A percentile compares a stretch with the other conserved stretches of the same genome.
Evolutionary conservation across 352 stramenopile genomes (phyloP).

Genomic region (Blastocystis sp.): DNA sequence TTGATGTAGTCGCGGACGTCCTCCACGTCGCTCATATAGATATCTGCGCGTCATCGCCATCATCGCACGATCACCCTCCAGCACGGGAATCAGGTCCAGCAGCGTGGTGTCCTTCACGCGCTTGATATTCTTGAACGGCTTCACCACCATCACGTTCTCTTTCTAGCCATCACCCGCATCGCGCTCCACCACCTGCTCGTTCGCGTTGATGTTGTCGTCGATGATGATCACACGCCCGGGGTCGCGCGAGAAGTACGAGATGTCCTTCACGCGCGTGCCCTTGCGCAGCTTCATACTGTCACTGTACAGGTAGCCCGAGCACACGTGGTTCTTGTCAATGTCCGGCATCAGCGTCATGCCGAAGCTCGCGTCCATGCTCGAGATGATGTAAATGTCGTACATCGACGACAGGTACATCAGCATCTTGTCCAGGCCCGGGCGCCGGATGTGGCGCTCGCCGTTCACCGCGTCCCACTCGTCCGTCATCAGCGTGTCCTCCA

Average conservation of each 20-base stretch:
- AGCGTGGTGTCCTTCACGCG: constrained; percentile 7
- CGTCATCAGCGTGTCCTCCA: constrained; percentile 13
- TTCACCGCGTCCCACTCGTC: constrained; percentile 21
- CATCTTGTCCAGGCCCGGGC: constrained; percentile 35
- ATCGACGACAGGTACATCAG: constrained; percentile 42
- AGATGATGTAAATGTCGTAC: constrained; percentile 34
- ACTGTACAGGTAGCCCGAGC: not conserved
- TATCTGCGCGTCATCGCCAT: not conserved
- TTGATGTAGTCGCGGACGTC: constrained; percentile 19
- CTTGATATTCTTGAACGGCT: constrained; percentile 5
- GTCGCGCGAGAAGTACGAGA: constrained; percentile 14
- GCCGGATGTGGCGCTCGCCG: constrained; percentile 3
- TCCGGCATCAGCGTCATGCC: not conserved
- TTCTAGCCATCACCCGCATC: not conserved
- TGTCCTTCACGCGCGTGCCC: not conserved
- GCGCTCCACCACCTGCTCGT: not conserved
- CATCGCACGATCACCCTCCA: not conserved
- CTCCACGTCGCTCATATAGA: constrained; percentile 8
- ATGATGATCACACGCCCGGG: constrained; percentile 5
- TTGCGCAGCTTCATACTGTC: not conserved
- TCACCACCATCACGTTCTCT: constrained; percentile 51
- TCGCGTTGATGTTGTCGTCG: not conserved
- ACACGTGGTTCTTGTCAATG: not conserved
- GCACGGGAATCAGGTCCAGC: constrained; percentile 31
- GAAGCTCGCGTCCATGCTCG: not conserved